Conservation (phyloP, 1,139 yeast genomes). For the Lodderomyces jiufengensis region DNA sequence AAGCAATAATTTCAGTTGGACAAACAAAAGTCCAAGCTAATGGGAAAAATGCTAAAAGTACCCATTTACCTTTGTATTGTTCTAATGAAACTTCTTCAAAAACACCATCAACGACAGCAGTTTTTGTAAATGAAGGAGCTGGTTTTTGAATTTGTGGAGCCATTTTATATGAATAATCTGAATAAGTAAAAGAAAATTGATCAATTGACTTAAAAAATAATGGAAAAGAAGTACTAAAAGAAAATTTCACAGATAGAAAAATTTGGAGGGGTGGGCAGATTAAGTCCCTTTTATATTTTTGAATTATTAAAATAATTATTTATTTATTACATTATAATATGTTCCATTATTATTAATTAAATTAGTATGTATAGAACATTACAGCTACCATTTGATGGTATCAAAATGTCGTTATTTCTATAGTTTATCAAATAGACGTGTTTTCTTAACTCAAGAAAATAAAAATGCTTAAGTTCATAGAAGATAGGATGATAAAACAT, state of each 20-base stretch:
- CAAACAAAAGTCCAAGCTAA: conserved; percentile 98
- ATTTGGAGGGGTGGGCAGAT: conserved; percentile 12
- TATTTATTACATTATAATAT: too few species aligned
- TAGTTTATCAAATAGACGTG: too few species aligned
- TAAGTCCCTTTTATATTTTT: neutral
- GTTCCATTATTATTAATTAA: too few species aligned
- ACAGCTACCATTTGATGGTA: too few species aligned
- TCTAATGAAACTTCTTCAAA: conserved; percentile 94
- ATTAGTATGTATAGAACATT: too few species aligned
- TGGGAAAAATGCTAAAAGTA: conserved; percentile 93
- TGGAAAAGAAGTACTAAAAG: conserved; percentile 3
- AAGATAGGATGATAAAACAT: too few species aligned
- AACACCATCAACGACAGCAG: conserved; percentile 93
- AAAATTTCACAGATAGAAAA: conserved; percentile 17
- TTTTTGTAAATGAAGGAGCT: conserved; percentile 94
- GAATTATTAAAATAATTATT: neutral
- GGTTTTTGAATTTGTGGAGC: conserved; percentile 88
- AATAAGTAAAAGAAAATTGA: neutral
- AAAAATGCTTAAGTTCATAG: too few species aligned
- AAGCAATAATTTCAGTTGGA: conserved; percentile 98
- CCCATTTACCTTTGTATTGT: conserved; percentile 97
- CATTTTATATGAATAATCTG: conserved; percentile 39
- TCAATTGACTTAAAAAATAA: neutral
- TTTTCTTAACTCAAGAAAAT: too few species aligned
- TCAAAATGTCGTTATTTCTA: too few species aligned